phyloP scores from a whole-genome alignment of 1,284 basidiomycete species.

The Amylostereum areolatum region DNA sequence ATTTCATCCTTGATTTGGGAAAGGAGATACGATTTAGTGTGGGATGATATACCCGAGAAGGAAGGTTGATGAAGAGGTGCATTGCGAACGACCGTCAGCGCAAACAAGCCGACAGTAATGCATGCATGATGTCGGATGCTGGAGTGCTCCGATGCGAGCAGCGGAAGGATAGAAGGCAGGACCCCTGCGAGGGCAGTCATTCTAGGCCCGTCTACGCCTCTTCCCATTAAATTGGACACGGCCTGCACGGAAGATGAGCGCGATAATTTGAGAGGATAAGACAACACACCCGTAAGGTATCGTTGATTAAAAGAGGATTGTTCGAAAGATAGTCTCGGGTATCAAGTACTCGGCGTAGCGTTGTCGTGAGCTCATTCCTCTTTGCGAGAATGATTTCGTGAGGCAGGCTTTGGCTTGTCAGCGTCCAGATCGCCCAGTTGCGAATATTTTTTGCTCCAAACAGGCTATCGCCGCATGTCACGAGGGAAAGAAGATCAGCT shows the following conservation, averaged over 20 bases:
- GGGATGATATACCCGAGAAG: not conserved
- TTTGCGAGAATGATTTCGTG: too few species aligned
- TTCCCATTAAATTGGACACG: not conserved
- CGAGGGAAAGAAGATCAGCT: too few species aligned
- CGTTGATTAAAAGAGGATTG: not conserved
- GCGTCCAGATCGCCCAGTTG: too few species aligned
- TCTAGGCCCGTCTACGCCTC: too few species aligned
- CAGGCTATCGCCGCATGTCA: too few species aligned
- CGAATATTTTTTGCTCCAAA: too few species aligned
- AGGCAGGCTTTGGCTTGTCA: too few species aligned
- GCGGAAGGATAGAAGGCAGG: not conserved
- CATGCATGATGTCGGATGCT: not conserved
- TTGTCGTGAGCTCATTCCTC: not conserved
- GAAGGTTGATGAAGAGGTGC: not conserved
- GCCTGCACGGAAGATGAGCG: not conserved
- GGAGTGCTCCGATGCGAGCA: not conserved
- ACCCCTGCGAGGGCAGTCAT: not conserved
- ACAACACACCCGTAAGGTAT: not conserved
- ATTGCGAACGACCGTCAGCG: not conserved
- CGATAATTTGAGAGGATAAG: not conserved
- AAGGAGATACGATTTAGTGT: not conserved
- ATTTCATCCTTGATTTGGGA: not conserved
- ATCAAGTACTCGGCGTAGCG: not conserved
- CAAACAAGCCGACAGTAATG: not conserved
- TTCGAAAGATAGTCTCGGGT: not conserved